Evolutionary conservation across 441 rosid genomes (phyloP).

Genomic region (Mallotus japonicus): DNA sequence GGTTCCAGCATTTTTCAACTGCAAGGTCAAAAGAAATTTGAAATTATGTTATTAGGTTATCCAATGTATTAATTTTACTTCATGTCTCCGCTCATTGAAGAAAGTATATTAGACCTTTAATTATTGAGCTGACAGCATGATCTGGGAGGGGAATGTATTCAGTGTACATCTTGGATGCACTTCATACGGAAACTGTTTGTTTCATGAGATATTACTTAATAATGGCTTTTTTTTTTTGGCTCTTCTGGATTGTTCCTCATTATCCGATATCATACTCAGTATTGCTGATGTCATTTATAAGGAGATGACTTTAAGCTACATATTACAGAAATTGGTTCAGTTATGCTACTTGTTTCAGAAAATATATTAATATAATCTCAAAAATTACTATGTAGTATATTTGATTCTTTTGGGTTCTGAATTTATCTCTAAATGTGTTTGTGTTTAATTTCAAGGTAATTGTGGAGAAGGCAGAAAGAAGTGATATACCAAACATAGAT

Average conservation of each 20-base stretch:
- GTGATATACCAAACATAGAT: constrained; percentile 74
- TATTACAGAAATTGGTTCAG: not conserved
- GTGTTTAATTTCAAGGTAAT: constrained; percentile 51
- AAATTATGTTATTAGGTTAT: not conserved
- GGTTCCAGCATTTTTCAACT: not conserved
- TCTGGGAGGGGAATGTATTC: not conserved
- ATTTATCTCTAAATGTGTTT: constrained; percentile 12
- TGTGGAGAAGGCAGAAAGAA: constrained; percentile 72
- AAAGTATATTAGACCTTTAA: no score
- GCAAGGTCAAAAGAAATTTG: not conserved
- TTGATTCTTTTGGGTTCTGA: constrained; percentile 10
- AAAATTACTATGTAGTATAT: no score
- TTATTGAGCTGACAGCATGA: no score
- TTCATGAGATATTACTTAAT: not conserved
- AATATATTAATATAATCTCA: not conserved
- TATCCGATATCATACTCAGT: not conserved
- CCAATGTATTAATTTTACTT: not conserved
- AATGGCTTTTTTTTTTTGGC: not conserved
- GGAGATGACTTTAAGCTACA: not conserved
- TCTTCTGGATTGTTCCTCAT: constrained; percentile 5
- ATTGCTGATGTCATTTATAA: not conserved
- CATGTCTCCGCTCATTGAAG: not conserved
- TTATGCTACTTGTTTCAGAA: not conserved
- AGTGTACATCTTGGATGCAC: not conserved
- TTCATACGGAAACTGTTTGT: not conserved